Percentiles rank a stretch among this genome's conserved stretches.
These are phyloP conservation scores for Malus hybrid DNA, from an alignment of 331 rosid genomes.

Conservation along the genomic window DNA sequence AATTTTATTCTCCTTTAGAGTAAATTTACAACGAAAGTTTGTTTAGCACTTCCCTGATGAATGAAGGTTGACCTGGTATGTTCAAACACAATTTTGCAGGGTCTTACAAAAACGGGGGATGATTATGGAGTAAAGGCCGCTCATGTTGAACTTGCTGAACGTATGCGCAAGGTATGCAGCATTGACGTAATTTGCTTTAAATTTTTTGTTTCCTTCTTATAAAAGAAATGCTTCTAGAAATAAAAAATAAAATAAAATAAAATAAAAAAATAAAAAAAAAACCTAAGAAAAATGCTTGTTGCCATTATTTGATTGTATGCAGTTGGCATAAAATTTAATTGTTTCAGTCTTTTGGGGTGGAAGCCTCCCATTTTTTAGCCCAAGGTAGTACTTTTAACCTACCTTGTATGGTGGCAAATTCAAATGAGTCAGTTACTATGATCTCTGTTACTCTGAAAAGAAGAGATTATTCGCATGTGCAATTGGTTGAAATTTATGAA, in stretches of 20 bases:
- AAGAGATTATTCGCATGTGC: not conserved
- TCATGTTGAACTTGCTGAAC: conserved; percentile 97
- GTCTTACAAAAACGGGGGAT: conserved; percentile 94
- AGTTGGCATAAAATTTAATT: not conserved
- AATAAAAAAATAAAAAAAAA: not conserved
- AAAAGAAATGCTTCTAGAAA: not conserved
- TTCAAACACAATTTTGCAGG: conserved; percentile 41
- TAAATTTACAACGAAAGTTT: too few relatives aligned
- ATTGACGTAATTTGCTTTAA: not conserved
- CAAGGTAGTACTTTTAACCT: not conserved
- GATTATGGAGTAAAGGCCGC: conserved; percentile 98
- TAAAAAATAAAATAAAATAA: not conserved
- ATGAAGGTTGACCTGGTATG: not conserved
- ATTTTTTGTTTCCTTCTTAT: not conserved
- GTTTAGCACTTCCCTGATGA: not conserved
- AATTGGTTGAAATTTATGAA: not conserved
- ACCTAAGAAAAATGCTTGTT: not conserved
- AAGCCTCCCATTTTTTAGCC: not conserved
- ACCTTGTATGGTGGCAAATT: not conserved
- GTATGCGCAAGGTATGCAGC: conserved; percentile 91
- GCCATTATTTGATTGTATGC: not conserved
- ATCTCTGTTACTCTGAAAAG: not conserved
- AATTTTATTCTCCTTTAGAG: not conserved
- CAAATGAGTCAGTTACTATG: not conserved
- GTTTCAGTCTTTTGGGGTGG: not conserved